Conservation (phyloP, 805 yeast species). For the Metschnikowia chrysomelidarum region DNA sequence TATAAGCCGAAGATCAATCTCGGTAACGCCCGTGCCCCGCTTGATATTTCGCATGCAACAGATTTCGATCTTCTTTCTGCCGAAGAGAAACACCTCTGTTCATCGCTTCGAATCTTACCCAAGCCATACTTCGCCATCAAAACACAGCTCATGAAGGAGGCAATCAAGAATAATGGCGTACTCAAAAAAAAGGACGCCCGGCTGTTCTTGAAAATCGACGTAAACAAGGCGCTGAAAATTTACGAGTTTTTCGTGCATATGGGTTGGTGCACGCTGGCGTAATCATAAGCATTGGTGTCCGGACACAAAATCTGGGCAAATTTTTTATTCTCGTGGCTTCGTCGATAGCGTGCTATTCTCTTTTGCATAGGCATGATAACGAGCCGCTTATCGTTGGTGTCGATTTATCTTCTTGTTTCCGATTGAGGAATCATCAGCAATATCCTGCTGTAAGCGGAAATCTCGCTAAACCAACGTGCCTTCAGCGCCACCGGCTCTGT, state of each 20-base stretch:
- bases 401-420: too few species aligned
- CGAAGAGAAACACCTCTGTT: conserved; percentile 87
- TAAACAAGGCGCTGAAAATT: conserved; percentile 78
- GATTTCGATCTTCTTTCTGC: conserved; percentile 79
- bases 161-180: conserved; percentile 79
- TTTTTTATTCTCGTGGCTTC: too few species aligned
- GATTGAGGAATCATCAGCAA: too few species aligned
- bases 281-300: background rate
- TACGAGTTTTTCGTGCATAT: conserved; percentile 92
- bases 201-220: conserved; percentile 80
- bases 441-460: too few species aligned
- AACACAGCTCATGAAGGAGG: conserved; percentile 83
- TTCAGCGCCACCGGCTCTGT: too few species aligned
- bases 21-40: conserved; percentile 45
- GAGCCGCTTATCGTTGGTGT: too few species aligned
- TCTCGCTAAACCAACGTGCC: too few species aligned
- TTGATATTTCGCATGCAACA: conserved; percentile 72
- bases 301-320: too few species aligned
- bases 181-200: conserved; percentile 83
- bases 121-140: conserved; percentile 93
- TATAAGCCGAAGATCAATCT: conserved; percentile 42
- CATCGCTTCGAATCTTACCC: conserved; percentile 80
- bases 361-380: too few species aligned
- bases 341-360: too few species aligned
- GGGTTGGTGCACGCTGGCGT: conserved; percentile 68